These are phyloP conservation scores for Musa acuminata DNA, from an alignment of 176 grass and related monocot genomes.

Conservation along the genomic window DNA sequence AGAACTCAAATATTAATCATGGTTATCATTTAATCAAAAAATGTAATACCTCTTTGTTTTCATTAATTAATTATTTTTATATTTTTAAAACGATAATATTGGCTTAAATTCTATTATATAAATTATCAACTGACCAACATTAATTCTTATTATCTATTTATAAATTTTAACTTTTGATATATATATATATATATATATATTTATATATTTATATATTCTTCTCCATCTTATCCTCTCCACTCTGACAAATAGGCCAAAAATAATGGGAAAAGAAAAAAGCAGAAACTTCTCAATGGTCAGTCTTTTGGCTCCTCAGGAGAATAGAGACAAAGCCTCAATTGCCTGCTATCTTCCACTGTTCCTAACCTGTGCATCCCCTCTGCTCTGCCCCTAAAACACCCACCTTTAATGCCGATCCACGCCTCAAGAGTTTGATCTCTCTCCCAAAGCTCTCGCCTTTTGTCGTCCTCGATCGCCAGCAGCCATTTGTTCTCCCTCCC, in stretches of 20 bases:
- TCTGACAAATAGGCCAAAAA: not conserved
- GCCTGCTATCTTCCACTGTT: not conserved
- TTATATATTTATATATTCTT: not conserved
- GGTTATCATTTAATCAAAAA: too few relatives aligned
- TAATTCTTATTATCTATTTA: too few relatives aligned
- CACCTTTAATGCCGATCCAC: not conserved
- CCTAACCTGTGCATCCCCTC: not conserved
- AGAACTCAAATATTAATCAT: too few relatives aligned
- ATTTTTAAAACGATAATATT: too few relatives aligned
- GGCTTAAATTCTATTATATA: too few relatives aligned
- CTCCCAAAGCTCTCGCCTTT: not conserved
- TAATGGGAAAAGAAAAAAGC: not conserved
- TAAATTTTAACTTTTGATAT: too few relatives aligned
- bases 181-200: too few relatives aligned
- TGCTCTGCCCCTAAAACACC: not conserved
- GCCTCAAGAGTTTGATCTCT: not conserved
- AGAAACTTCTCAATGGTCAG: not conserved
- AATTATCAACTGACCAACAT: too few relatives aligned
- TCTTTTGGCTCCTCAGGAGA: not conserved
- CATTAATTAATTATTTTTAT: too few relatives aligned
- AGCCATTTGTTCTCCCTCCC: not conserved
- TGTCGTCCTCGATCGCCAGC: not conserved
- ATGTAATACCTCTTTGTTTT: too few relatives aligned
- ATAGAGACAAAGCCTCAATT: not conserved
- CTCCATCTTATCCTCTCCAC: not conserved